Percentiles rank a stretch among this genome's conserved stretches.
phyloP scores from a whole-genome alignment of 2,329 filamentous ascomycete species.

The Sporothrix pseudoabietina region DNA sequence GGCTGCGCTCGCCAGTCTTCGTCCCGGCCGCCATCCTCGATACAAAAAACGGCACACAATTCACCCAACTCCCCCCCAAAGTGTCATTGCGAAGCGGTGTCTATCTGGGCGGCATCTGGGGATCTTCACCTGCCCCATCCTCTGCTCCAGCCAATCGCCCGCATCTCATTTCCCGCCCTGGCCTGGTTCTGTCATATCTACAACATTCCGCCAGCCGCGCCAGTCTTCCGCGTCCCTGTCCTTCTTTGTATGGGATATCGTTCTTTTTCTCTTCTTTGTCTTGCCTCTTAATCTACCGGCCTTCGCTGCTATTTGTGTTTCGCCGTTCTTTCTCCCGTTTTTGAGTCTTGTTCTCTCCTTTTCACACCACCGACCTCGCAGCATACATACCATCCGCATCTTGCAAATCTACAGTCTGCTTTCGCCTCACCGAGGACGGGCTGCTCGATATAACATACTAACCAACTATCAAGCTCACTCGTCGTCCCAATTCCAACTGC shows the following conservation, averaged over 20 bases:
- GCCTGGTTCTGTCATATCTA: conserved; percentile 13
- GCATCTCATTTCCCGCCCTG: conserved; percentile 26
- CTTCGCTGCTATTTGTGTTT: neutral
- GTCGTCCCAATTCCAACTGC: neutral
- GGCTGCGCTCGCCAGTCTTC: conserved; percentile 19
- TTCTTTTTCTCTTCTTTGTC: conserved; percentile 1
- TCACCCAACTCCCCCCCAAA: neutral
- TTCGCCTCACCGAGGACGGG: neutral
- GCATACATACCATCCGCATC: neutral
- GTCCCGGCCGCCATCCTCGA: conserved; percentile 8
- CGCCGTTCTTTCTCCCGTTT: neutral
- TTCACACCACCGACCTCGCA: neutral
- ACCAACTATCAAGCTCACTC: neutral
- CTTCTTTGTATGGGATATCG: neutral
- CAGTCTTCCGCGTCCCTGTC: conserved; percentile 3
- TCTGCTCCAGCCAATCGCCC: conserved; percentile 27
- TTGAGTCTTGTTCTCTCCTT: neutral
- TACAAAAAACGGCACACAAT: conserved; percentile 1
- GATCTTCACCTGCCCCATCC: conserved; percentile 27
- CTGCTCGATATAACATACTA: neutral
- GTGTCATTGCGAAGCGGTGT: conserved; percentile 16
- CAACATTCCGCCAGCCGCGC: conserved; percentile 22
- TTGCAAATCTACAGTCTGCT: neutral
- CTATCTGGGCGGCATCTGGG: conserved; percentile 14
- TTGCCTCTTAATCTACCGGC: conserved; percentile 14